phyloP scores from a whole-genome alignment of 768 basidiomycete species.

The Phlegmacium glaucopus region DNA sequence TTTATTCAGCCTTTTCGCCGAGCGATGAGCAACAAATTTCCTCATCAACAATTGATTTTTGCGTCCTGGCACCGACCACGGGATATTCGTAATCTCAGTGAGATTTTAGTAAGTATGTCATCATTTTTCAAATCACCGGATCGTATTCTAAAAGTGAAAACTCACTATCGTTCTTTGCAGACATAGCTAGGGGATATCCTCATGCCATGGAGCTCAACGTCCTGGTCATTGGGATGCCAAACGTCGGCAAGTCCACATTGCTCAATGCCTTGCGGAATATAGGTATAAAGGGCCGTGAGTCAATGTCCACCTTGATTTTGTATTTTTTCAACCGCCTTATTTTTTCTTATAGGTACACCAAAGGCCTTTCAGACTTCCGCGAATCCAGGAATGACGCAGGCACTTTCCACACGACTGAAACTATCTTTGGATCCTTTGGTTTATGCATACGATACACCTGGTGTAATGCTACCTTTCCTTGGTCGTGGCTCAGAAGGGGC shows the following conservation, averaged over 20 bases:
- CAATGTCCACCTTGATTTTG: slow-evolving; percentile 5
- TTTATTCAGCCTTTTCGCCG: slow-evolving; percentile 62
- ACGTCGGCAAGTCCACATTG: slow-evolving; percentile 95
- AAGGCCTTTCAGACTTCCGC: slow-evolving; percentile 90
- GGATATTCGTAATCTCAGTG: slow-evolving; percentile 62
- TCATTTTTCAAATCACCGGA: slow-evolving; percentile 13
- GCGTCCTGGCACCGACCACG: slow-evolving; percentile 67
- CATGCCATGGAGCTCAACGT: slow-evolving; percentile 80
- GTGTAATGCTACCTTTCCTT: slow-evolving; percentile 94
- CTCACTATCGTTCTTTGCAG: slow-evolving; percentile 30
- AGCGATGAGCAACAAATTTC: slow-evolving; percentile 69
- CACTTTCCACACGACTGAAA: slow-evolving; percentile 86
- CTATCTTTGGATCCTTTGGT: slow-evolving; percentile 76
- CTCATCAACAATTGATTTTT: slow-evolving; percentile 65
- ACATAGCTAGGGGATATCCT: slow-evolving; percentile 64
- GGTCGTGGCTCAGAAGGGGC: slow-evolving; percentile 83
- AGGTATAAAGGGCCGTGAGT: slow-evolving; percentile 85
- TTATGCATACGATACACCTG: slow-evolving; percentile 95
- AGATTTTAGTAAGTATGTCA: slow-evolving; percentile 72
- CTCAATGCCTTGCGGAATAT: slow-evolving; percentile 85
- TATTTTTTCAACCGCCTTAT: slow-evolving; percentile 7
- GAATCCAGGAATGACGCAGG: slow-evolving; percentile 86
- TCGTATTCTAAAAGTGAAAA: background rate
- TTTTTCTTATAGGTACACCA: slow-evolving; percentile 51
- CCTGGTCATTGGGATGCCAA: slow-evolving; percentile 97